Evolutionary conservation across 176 grass and related monocot genomes (phyloP), one percentile per base, ranked within the genome.

Genomic region (Tillandsia leiboldiana): DNA sequence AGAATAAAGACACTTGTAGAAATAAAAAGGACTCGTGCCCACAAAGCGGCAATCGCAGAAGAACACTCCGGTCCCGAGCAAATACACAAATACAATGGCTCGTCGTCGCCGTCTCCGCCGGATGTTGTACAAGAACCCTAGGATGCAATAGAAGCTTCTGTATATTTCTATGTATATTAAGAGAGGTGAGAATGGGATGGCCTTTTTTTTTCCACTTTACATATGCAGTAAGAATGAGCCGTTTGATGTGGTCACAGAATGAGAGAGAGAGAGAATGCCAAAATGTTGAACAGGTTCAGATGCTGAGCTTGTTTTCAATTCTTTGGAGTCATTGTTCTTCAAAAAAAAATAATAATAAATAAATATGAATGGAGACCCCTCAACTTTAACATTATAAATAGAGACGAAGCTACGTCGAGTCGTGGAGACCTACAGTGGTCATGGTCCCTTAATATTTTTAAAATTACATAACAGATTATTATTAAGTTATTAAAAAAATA

Each of bases 11-110:
- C 20, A 20, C 20, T 20, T 20, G 20, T 0, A 20, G 20, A 20
- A 20, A 20, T 20, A 20, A 20, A 20, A 89, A 48, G 75, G 84
- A 29, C 80, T 99, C 1, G 95, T 99, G 47, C 84, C 95, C 17
- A 99, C 95, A 8, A 99, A 99, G 78, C 87, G 90, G 23, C 85
- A 88, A 52, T 94, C 90, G 2, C 88, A 90, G 5, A 74, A 64
- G 59, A 99, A 88, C 66, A 99, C 95, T 8, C 90, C 90, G 0
- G 84, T 76, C 20, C 87, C 84, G 0, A 99, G 95, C 77, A 99
- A 83, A 84, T 76, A 86, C 71, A 85, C 77, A 99, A 83, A 84
- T 76, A 86, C 71, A 85, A 85, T 9, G 82, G 84, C 18, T 90
- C n/a, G 24, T 84, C 82, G 69, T 84, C 94, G 29, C 52, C 89